A percentile compares a stretch with the other conserved stretches of the same genome.
These are phyloP conservation scores for Leccinum variicolor DNA, from an alignment of 768 basidiomycete genomes.

Conservation along the genomic window DNA sequence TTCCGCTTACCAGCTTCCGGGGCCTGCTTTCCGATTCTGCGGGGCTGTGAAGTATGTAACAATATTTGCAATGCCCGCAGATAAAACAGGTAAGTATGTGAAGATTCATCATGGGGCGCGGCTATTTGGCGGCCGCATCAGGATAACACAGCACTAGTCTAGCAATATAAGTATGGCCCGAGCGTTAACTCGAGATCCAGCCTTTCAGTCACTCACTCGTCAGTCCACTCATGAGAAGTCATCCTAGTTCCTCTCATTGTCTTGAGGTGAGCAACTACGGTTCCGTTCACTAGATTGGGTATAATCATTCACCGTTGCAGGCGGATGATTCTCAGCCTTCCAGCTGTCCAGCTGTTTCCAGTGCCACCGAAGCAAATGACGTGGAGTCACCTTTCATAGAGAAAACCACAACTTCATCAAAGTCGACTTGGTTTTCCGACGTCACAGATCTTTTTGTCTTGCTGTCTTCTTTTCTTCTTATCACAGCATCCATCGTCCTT, in stretches of 20 bases:
- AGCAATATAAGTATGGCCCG: too few relatives aligned
- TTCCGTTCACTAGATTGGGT: background rate
- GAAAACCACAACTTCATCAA: background rate
- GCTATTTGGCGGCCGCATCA: too few relatives aligned
- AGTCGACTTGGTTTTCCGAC: background rate
- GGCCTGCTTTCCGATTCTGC: too few relatives aligned
- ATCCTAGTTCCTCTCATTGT: background rate
- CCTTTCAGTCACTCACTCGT: background rate
- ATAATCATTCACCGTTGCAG: background rate
- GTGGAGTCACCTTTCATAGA: background rate
- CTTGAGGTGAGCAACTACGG: background rate
- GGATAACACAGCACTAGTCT: too few relatives aligned
- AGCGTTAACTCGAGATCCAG: background rate
- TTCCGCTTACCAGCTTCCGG: too few relatives aligned
- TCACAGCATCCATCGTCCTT: background rate
- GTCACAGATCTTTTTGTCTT: background rate
- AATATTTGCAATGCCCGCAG: too few relatives aligned
- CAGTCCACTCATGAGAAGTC: background rate
- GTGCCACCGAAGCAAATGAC: background rate
- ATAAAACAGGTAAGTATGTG: too few relatives aligned
- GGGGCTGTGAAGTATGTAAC: too few relatives aligned
- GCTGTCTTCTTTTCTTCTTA: background rate
- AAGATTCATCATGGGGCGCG: too few relatives aligned
- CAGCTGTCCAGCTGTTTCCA: background rate
- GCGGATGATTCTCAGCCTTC: background rate